These are phyloP conservation scores for Rosa hybrid DNA, from an alignment of 331 rosid species.

Conservation along the genomic window DNA sequence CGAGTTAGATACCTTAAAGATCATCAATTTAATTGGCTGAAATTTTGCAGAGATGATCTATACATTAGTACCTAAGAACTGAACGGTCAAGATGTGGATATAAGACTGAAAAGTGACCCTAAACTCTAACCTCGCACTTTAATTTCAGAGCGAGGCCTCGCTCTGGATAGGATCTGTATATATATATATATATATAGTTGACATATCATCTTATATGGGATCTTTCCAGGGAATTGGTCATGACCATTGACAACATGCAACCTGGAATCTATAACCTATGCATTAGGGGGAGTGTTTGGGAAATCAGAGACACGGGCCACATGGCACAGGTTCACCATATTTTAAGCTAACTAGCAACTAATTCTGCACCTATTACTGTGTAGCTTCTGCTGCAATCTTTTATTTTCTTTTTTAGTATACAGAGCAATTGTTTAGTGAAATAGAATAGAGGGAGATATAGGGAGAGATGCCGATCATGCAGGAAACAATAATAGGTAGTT, in stretches of 20 bases:
- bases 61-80: too few relatives aligned
- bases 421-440: background rate
- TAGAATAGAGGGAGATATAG: background rate
- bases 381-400: constrained; percentile 8
- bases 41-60: too few relatives aligned
- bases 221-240: constrained; percentile 7
- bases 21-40: too few relatives aligned
- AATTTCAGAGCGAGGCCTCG: too few relatives aligned
- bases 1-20: too few relatives aligned
- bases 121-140: too few relatives aligned
- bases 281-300: constrained; percentile 31
- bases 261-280: constrained; percentile 28
- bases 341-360: constrained; percentile 34
- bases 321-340: constrained; percentile 20
- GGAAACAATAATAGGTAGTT: background rate
- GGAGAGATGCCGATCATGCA: too few relatives aligned
- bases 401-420: background rate
- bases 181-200: background rate
- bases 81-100: too few relatives aligned
- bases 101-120: too few relatives aligned
- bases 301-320: constrained; percentile 39
- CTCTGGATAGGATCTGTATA: too few relatives aligned
- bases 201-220: background rate
- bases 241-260: constrained; percentile 29
- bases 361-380: background rate